Percentiles rank a stretch among this genome's conserved stretches.
Evolutionary conservation across 768 basidiomycete species (phyloP).

Genomic region (Leccinum uliginosum): DNA sequence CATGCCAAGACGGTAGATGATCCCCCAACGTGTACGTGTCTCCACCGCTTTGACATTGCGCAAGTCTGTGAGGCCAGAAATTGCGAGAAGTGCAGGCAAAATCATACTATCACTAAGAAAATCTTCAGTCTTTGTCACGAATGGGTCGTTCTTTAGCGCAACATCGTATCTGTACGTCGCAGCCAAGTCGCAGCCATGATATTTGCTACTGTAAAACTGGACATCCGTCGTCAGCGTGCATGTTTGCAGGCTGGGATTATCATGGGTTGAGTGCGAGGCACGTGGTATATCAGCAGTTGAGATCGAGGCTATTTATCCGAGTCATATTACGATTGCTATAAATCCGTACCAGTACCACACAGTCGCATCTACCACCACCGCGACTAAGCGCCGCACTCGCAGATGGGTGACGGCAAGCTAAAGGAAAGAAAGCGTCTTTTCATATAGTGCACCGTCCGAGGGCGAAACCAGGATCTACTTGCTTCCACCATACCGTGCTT

Average conservation of each 20-base stretch:
- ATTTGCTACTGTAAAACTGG: too few species aligned
- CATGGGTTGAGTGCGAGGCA: constrained; percentile 4
- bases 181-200: too few species aligned
- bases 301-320: constrained; percentile 6
- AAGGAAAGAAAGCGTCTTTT: constrained; percentile 6
- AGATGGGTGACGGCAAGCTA: constrained; percentile 7
- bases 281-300: constrained; percentile 9
- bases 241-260: neutral
- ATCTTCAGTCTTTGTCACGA: too few species aligned
- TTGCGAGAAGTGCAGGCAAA: too few species aligned
- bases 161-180: too few species aligned
- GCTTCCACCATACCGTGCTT: constrained; percentile 73
- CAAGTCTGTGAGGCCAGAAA: too few species aligned
- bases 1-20: too few species aligned
- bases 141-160: too few species aligned
- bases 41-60: too few species aligned
- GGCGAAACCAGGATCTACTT: constrained; percentile 32
- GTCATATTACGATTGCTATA: constrained; percentile 25
- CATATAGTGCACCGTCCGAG: neutral
- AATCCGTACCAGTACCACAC: constrained; percentile 25
- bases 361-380: constrained; percentile 16
- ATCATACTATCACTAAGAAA: too few species aligned
- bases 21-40: too few species aligned
- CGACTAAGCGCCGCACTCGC: constrained; percentile 12
- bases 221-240: too few species aligned